phyloP scores from a whole-genome alignment of 2,329 filamentous ascomycete species.

The Celoporthe dispersa region DNA sequence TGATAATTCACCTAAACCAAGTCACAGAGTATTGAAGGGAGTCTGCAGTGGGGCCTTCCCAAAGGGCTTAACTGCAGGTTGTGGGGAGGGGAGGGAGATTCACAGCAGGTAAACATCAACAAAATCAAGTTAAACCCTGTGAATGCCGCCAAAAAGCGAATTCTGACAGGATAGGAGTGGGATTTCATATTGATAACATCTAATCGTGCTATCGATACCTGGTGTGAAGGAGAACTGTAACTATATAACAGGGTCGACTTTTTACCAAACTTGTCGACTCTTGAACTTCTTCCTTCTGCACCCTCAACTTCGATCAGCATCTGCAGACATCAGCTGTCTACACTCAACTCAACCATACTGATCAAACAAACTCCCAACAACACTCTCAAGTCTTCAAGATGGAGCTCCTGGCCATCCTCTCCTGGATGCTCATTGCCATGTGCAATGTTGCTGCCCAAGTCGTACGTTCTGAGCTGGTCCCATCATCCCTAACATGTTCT shows the following conservation, averaged over 20 bases:
- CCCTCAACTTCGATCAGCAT: not conserved
- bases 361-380: not conserved
- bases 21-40: too few relatives aligned
- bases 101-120: not conserved
- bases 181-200: not conserved
- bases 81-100: not conserved
- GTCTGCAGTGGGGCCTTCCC: not conserved
- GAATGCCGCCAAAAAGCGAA: not conserved
- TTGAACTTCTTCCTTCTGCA: not conserved
- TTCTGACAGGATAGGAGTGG: not conserved
- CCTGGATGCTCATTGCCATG: not conserved
- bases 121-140: not conserved
- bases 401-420: not conserved
- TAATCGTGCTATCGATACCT: not conserved
- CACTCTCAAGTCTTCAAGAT: slow-evolving; percentile 1
- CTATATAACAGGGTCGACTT: not conserved
- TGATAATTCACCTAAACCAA: not conserved
- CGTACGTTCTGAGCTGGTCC: not conserved
- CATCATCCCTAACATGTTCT: not conserved
- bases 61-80: not conserved
- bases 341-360: not conserved
- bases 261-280: not conserved
- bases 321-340: not conserved
- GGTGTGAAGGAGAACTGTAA: not conserved
- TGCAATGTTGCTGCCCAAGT: slow-evolving; percentile 6